A percentile compares a stretch with the other conserved stretches of the same genome.
Conservation (phyloP, 2,329 filamentous ascomycete species). For the Raffaelea deltoideospora region DNA sequence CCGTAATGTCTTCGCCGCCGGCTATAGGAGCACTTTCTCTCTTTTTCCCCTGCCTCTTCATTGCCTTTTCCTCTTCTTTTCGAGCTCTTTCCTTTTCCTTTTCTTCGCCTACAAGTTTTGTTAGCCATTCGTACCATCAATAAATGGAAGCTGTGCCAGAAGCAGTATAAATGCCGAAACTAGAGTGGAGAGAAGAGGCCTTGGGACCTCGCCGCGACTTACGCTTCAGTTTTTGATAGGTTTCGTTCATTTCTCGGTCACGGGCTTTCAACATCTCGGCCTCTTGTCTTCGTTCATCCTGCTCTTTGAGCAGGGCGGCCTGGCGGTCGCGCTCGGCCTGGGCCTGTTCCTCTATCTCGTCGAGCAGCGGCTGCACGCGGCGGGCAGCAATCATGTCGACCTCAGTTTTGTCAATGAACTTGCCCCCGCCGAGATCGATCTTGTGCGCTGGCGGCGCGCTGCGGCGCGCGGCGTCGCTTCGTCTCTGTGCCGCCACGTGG, state of each 20-base stretch:
- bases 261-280: conserved; percentile 27
- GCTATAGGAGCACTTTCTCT: too few species aligned
- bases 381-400: conserved; percentile 66
- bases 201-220: too few species aligned
- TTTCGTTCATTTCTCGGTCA: conserved; percentile 37
- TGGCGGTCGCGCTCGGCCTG: conserved; percentile 56
- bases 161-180: too few species aligned
- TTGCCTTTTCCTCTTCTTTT: conserved; percentile 29
- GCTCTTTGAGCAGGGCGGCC: conserved; percentile 45
- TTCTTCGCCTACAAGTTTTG: too few species aligned
- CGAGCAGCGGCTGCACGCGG: conserved; percentile 66
- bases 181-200: too few species aligned
- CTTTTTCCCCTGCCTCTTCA: too few species aligned
- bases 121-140: too few species aligned
- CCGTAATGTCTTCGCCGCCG: too few species aligned
- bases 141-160: too few species aligned
- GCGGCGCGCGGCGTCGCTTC: conserved; percentile 40
- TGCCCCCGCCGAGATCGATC: conserved; percentile 63
- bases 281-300: conserved; percentile 31
- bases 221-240: conserved; percentile 44
- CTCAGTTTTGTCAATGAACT: conserved; percentile 61
- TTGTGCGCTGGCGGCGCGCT: conserved; percentile 34
- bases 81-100: too few species aligned
- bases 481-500: conserved; percentile 49
- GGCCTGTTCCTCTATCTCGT: conserved; percentile 70